phyloP scores from a whole-genome alignment of 1,284 basidiomycete genomes.

The Trichosporon sp. region DNA sequence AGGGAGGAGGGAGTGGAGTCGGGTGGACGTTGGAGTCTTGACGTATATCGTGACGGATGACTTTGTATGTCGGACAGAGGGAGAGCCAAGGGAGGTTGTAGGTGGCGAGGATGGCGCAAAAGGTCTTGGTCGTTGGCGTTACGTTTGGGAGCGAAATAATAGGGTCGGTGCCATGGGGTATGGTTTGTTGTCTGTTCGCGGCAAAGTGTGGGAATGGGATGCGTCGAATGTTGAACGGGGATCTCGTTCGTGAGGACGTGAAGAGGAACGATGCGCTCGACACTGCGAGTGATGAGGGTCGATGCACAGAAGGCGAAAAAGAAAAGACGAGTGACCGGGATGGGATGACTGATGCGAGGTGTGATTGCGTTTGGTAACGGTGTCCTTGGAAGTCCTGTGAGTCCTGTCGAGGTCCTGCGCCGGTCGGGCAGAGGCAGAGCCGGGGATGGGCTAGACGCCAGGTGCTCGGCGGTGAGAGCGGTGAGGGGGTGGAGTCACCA shows the following conservation, averaged over 20 bases:
- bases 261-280: neutral
- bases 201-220: neutral
- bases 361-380: conserved; percentile 10
- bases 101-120: conserved; percentile 7
- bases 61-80: conserved; percentile 2
- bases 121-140: conserved; percentile 13
- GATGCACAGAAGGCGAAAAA: conserved; percentile 7
- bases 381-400: conserved; percentile 1
- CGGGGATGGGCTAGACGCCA: neutral
- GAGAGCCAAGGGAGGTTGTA: neutral
- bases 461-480: too few species aligned
- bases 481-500: neutral
- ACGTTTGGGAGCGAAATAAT: conserved; percentile 7
- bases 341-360: neutral
- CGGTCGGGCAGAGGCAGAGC: neutral
- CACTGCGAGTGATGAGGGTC: neutral
- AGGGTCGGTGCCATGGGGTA: neutral
- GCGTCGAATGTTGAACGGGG: neutral
- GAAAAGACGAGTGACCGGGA: neutral
- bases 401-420: neutral
- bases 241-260: neutral
- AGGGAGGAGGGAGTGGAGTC: neutral
- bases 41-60: conserved; percentile 1
- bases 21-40: conserved; percentile 2
- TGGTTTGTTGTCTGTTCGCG: neutral